Evolutionary conservation across 768 basidiomycete genomes (phyloP).

Genomic region (Auricularia heimuer): DNA sequence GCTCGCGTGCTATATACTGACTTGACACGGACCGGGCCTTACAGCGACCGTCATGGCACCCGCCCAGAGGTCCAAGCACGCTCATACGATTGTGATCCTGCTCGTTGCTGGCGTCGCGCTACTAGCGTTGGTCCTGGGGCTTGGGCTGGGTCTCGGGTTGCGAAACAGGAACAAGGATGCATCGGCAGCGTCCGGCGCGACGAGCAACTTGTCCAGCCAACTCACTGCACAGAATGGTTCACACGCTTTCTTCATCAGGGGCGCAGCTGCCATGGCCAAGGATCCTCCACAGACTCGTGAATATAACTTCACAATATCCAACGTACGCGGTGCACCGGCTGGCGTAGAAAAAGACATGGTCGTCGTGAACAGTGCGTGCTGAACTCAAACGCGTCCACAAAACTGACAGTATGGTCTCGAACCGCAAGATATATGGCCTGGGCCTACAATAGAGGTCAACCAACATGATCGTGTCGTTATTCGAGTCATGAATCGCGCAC

Average conservation of each 20-base stretch:
- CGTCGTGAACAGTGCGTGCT: slow-evolving; percentile 34
- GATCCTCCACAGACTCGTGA: slow-evolving; percentile 29
- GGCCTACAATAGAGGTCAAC: slow-evolving; percentile 31
- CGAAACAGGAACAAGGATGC: slow-evolving; percentile 1
- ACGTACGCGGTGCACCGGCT: slow-evolving; percentile 31
- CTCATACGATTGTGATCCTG: background rate
- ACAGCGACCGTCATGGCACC: too few relatives aligned
- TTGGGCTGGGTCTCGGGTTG: slow-evolving; percentile 11
- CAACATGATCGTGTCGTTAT: slow-evolving; percentile 27
- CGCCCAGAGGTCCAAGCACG: too few relatives aligned
- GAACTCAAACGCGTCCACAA: background rate
- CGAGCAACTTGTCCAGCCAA: background rate
- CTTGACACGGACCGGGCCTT: too few relatives aligned
- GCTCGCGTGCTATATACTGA: too few relatives aligned
- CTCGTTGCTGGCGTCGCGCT: slow-evolving; percentile 4
- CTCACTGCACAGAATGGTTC: background rate
- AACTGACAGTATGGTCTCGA: too few relatives aligned
- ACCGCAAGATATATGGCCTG: slow-evolving; percentile 22
- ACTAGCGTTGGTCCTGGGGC: slow-evolving; percentile 9
- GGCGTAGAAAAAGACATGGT: slow-evolving; percentile 33
- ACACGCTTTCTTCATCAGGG: background rate
- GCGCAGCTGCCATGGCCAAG: background rate
- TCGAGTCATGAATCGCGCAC: slow-evolving; percentile 26
- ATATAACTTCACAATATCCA: slow-evolving; percentile 33
- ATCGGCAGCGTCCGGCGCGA: background rate